Percentiles rank a stretch among this genome's conserved stretches.
These are phyloP conservation scores for Phytophthora litchii DNA, from an alignment of 352 stramenopile genomes.

Conservation along the genomic window DNA sequence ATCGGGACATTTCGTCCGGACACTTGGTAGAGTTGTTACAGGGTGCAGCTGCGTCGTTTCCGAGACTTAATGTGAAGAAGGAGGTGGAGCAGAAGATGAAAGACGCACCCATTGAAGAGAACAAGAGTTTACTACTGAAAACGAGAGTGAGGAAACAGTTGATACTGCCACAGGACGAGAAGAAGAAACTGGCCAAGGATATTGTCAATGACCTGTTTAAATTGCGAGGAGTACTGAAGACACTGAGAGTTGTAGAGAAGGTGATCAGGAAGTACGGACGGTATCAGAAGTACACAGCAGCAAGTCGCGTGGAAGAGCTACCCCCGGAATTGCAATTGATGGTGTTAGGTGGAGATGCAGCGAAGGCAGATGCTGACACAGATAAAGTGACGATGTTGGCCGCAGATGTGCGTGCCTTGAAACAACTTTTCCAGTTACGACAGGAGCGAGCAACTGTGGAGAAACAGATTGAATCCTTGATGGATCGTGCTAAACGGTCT, in stretches of 20 bases:
- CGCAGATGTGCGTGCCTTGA: conserved; percentile 74
- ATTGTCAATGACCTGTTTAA: conserved; percentile 57
- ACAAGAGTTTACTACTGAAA: conserved; percentile 63
- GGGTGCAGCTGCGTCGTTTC: conserved; percentile 28
- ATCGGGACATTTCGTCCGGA: conserved; percentile 66
- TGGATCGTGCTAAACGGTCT: conserved; percentile 43
- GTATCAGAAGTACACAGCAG: conserved; percentile 57
- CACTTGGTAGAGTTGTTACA: conserved; percentile 73
- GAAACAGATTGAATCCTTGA: conserved; percentile 38
- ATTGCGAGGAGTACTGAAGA: conserved; percentile 52
- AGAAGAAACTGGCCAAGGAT: conserved; percentile 57
- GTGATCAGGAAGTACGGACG: conserved; percentile 80
- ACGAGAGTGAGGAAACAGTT: conserved; percentile 42
- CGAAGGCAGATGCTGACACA: conserved; percentile 11
- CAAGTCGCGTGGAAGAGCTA: conserved; percentile 56
- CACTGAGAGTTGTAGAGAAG: conserved; percentile 59
- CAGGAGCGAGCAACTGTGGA: conserved; percentile 44
- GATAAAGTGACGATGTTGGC: conserved; percentile 61
- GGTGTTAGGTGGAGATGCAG: conserved; percentile 25
- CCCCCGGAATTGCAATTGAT: conserved; percentile 51
- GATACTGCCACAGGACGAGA: conserved; percentile 39
- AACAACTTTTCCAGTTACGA: conserved; percentile 74
- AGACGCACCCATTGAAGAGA: conserved; percentile 23
- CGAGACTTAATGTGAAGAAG: conserved; percentile 17
- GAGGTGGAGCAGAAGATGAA: conserved; percentile 11